phyloP scores from a whole-genome alignment of 306 rosid species.

The Chamaecrista fasciculata region DNA sequence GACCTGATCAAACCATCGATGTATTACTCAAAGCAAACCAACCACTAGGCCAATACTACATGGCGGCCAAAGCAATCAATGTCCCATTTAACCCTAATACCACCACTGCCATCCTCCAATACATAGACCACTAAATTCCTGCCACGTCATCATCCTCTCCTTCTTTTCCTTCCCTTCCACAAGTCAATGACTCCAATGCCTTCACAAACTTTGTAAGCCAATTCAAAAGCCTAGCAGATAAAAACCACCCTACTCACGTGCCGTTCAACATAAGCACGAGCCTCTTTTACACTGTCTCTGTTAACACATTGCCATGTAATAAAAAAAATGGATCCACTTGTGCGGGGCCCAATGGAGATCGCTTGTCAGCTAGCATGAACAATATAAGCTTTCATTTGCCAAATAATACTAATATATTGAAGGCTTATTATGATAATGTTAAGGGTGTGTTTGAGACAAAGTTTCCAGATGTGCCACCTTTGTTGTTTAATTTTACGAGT shows the following conservation, averaged over 20 bases:
- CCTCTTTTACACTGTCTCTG: constrained; percentile 36
- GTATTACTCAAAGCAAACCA: not conserved
- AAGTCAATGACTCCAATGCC: constrained; percentile 40
- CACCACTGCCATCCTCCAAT: constrained; percentile 41
- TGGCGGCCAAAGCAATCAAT: constrained; percentile 53
- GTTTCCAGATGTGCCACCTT: constrained; percentile 42
- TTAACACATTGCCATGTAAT: constrained; percentile 49
- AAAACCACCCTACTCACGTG: constrained; percentile 39
- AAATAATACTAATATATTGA: constrained; percentile 18
- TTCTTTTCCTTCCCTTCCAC: constrained; percentile 47
- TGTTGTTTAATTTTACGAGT: constrained; percentile 44
- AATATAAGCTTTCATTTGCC: constrained; percentile 52
- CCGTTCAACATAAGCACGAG: constrained; percentile 32
- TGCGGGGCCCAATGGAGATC: constrained; percentile 24
- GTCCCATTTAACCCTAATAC: constrained; percentile 27
- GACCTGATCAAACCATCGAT: not conserved
- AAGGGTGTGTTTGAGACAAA: constrained; percentile 33
- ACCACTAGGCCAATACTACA: constrained; percentile 24
- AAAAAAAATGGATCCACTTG: constrained; percentile 22
- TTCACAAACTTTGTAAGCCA: constrained; percentile 31
- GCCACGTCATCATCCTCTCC: constrained; percentile 25
- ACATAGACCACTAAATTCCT: constrained; percentile 4
- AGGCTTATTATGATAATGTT: constrained; percentile 45
- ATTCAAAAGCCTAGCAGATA: constrained; percentile 39
- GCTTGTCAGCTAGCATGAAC: constrained; percentile 55